Base-by-base conservation (phyloP, 1,139 yeast genomes). In the Debaryomycetaceae sp. region DNA sequence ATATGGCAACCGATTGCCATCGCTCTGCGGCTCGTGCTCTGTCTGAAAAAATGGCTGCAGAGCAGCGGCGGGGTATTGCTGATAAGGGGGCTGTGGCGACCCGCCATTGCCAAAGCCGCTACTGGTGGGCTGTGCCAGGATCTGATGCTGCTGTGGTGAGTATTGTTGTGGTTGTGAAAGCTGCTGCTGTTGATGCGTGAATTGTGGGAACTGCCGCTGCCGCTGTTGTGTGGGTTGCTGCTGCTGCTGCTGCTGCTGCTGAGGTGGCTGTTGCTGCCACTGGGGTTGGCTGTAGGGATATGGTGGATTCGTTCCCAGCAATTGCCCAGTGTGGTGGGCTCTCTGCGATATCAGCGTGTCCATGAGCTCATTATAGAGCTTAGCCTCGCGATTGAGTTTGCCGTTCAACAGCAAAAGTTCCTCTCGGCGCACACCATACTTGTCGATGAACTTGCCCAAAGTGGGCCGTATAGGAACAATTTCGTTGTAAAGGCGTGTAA, bases 391-490 rank as follows among this genome's bases (percentile, higher is more conserved):
- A 34, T 75, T 73, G 39, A 89, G 70, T 43, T 83, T 82, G 39
- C 73, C 73, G 46, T 86, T 80, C 46, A 86, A 61, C n/a, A 72
- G 72, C 42, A 76, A 61, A 35, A 88, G 60, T 43, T 88, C 96
- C 42, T 85, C 83, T 49, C 80, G 80, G 43, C 86, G 70, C 28
- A 71, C 73, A 23, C 85, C 68, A 50, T 84, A 83, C 53, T 81
- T 83, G 37, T 83, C 94, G 39, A 86, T 80, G 44, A 77, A 59
- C 44, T 74, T 74, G 7, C 85, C 84, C 36, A 86, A 65, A 37
- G 76, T 74, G 0, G 93, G 89, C 36, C 93, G 74, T 34, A 84
- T 62, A 2, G 91, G 78, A 16, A 83, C 68, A 1, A 85, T 71
- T 12, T 78, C 71, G 37, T 83, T 82, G 50, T 85, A 86, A 38